Conservation (phyloP, 163 green algal species). For the Chlorella variabilis region DNA sequence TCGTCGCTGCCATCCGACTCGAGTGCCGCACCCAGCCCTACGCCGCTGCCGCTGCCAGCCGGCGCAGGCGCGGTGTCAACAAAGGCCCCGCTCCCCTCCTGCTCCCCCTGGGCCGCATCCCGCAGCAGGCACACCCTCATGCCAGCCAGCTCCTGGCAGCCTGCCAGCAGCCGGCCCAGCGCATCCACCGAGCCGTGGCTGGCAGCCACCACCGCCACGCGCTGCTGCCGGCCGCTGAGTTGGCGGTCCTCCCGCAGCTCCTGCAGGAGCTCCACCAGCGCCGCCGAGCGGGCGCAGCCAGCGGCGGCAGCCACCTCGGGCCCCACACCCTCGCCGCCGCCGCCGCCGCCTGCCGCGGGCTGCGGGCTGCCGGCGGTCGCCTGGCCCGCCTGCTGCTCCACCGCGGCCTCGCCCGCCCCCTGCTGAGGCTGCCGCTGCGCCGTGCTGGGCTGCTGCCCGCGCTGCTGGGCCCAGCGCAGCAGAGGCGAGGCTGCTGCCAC, state of each 20-base stretch:
- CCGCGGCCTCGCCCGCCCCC: neutral
- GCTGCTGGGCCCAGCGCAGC: conserved; percentile 26
- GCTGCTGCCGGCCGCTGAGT: neutral
- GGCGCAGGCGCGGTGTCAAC: no score
- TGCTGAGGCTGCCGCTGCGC: neutral
- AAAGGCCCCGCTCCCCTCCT: no score
- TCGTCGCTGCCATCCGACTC: neutral
- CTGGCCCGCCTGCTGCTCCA: neutral
- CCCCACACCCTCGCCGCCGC: neutral
- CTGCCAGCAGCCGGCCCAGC: neutral
- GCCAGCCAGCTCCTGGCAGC: neutral
- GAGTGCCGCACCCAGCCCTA: no score
- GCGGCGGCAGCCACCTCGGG: neutral
- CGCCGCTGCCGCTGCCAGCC: no score
- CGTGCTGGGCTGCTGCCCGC: no score
- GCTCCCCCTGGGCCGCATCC: neutral
- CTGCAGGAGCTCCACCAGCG: conserved; percentile 13
- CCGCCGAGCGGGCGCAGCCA: neutral
- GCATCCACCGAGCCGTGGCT: neutral
- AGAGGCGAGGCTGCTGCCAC: conserved; percentile 25
- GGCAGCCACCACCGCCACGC: conserved; percentile 19
- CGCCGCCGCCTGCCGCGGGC: neutral
- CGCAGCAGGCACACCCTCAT: neutral
- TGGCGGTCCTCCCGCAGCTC: conserved; percentile 12
- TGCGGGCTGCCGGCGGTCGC: neutral